Evolutionary conservation across 1,139 yeast species (phyloP), one percentile per base, ranked within the genome.

Genomic region (Kurtzmaniella quercitrusa): DNA sequence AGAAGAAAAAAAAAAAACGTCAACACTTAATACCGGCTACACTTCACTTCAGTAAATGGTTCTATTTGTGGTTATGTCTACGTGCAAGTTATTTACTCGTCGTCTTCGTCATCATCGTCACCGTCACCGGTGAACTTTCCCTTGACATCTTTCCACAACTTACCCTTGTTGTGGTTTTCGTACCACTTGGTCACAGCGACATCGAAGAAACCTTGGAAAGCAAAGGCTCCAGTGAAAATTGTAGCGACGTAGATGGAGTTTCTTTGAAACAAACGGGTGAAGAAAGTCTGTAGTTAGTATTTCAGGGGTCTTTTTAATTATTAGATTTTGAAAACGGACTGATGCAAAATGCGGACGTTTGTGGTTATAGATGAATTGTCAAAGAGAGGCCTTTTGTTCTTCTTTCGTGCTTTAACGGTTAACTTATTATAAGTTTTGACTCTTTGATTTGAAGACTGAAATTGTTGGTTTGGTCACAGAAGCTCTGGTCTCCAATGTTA

Each of bases 141-240:
- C 73, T 86, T 88, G 64, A 93, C 87, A 60, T 93, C 98, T 65
- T 86, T 83, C 98, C 98, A 93, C 74, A 89, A 88, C 76, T 93
- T 93, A 59, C 98, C 98, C 64, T 76, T 77, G 82, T 93, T 93
- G 75, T 85, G 88, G 67, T 71, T 71, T 65, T 88, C 95, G 76
- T 85, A 93, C 86, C 88, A 85, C 44, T 64, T 65, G 64, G 89
- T 91, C 52, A 91, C 78, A 51, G 81, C 84, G 51, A 72, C 68
- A 68, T 89, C 96, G 64, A 89, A 91, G 59, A 79, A 80, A 49
- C 73, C 84, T 74, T 93, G 96, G 79, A 91, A 91, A 52, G 84
- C 82, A 64, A 93, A 93, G 41, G 98, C 93, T 57, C 88, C 82
- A 42, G 81, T 85, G 56, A 93, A 85, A 50, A 93, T 76, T 51